phyloP scores from a whole-genome alignment of 2,329 filamentous ascomycete genomes.

The Hortaea werneckii region DNA sequence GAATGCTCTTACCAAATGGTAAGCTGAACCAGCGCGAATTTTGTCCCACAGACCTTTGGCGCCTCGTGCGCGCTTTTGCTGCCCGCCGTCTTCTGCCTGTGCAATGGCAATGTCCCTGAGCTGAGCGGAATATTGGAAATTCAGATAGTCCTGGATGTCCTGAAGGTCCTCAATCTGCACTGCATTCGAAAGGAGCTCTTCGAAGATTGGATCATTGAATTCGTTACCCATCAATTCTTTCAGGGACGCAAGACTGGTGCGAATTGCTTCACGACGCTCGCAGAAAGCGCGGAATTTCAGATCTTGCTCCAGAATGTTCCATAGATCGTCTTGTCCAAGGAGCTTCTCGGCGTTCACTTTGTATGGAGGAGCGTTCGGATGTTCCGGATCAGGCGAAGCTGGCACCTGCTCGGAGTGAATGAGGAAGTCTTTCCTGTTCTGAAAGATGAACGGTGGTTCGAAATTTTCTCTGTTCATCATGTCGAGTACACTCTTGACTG shows the following conservation, averaged over 20 bases:
- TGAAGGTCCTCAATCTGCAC: constrained; percentile 90
- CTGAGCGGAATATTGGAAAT: constrained; percentile 82
- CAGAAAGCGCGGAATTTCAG: constrained; percentile 88
- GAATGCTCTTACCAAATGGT: constrained; percentile 75
- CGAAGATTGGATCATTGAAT: constrained; percentile 63
- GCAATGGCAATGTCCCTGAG: constrained; percentile 67
- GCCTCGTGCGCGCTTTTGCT: constrained; percentile 71
- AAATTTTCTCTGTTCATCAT: constrained; percentile 92
- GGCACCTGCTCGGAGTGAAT: constrained; percentile 73
- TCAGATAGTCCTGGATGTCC: constrained; percentile 90
- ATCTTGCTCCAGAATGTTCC: constrained; percentile 89
- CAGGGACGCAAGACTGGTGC: constrained; percentile 69
- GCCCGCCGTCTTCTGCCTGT: constrained; percentile 51
- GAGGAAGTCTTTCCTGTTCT: constrained; percentile 94
- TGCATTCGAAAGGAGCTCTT: constrained; percentile 70
- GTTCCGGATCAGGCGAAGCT: constrained; percentile 51
- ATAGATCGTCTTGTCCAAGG: constrained; percentile 83
- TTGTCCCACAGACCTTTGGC: constrained; percentile 74
- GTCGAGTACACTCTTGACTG: constrained; percentile 83
- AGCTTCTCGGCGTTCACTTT: constrained; percentile 75
- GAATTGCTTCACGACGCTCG: constrained; percentile 80
- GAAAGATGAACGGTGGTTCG: constrained; percentile 95
- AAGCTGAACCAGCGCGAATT: constrained; percentile 68
- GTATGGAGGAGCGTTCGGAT: constrained; percentile 62
- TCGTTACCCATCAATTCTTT: constrained; percentile 43